Conservation (phyloP, 106 monocot genomes). For the Alisma plantagoaquatica region DNA sequence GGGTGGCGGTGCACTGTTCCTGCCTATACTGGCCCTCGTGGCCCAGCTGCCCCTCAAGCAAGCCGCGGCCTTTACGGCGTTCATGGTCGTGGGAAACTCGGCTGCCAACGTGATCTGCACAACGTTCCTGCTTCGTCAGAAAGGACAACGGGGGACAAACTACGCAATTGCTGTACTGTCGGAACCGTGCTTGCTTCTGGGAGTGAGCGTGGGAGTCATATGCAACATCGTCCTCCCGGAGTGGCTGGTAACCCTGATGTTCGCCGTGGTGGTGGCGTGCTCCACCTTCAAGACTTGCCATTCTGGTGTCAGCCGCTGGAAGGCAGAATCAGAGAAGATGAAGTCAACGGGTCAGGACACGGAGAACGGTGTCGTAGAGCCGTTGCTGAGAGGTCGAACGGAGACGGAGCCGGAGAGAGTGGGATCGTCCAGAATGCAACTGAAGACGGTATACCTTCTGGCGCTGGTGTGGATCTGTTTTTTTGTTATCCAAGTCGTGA, state of each 20-base stretch:
- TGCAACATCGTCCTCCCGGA: slow-evolving; percentile 70
- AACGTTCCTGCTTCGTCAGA: neutral
- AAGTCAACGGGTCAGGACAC: neutral
- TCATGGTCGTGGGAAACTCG: slow-evolving; percentile 74
- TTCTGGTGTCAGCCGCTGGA: slow-evolving; percentile 51
- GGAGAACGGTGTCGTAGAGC: slow-evolving; percentile 11
- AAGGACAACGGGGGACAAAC: slow-evolving; percentile 22
- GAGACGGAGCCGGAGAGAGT: neutral
- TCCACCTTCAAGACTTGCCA: slow-evolving; percentile 49
- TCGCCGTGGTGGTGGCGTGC: slow-evolving; percentile 36
- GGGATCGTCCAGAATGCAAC: slow-evolving; percentile 7
- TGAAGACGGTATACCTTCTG: slow-evolving; percentile 44
- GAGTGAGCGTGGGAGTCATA: slow-evolving; percentile 61
- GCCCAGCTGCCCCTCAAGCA: slow-evolving; percentile 47
- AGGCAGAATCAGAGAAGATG: slow-evolving; percentile 27
- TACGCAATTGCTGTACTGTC: slow-evolving; percentile 69
- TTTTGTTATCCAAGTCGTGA: slow-evolving; percentile 47
- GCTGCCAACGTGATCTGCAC: slow-evolving; percentile 43
- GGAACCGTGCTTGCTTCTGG: slow-evolving; percentile 62
- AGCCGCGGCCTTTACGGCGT: slow-evolving; percentile 51
- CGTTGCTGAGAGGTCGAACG: slow-evolving; percentile 25
- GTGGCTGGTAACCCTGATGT: slow-evolving; percentile 67
- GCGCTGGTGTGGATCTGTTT: slow-evolving; percentile 58
- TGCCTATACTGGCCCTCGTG: slow-evolving; percentile 64
- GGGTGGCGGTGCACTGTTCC: slow-evolving; percentile 66